Percentiles rank a stretch among this genome's conserved stretches.
These are phyloP conservation scores for Pseudogymnoascus sp. DNA, from an alignment of 2,329 filamentous ascomycete species.

Conservation along the genomic window DNA sequence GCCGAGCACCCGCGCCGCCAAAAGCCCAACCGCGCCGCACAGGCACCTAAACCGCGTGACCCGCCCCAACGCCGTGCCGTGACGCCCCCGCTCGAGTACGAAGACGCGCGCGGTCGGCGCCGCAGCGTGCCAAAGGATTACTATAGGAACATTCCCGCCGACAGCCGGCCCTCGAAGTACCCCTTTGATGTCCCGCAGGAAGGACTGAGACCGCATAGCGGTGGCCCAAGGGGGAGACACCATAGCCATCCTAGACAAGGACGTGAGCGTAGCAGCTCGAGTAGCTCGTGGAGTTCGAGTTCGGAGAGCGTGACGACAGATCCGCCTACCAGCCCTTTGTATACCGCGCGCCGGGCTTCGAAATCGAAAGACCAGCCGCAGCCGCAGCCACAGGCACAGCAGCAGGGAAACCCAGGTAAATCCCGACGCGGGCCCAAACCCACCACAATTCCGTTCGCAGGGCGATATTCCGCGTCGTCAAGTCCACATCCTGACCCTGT, in stretches of 20 bases:
- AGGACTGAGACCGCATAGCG: neutral
- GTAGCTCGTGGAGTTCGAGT: neutral
- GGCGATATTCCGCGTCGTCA: neutral
- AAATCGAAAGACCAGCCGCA: neutral
- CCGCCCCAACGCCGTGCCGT: neutral
- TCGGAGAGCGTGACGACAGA: neutral
- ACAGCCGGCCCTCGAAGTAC: neutral
- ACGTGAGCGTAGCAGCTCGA: neutral
- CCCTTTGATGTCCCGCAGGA: neutral
- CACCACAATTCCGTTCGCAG: neutral
- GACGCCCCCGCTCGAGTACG: neutral
- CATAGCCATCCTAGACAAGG: neutral
- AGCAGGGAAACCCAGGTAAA: neutral
- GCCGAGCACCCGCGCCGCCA: constrained; percentile 7
- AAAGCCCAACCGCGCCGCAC: neutral
- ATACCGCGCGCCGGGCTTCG: neutral
- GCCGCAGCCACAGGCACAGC: neutral
- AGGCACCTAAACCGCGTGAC: neutral
- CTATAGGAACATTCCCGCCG: neutral
- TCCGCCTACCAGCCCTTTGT: neutral
- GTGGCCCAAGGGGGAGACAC: neutral
- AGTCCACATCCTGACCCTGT: neutral
- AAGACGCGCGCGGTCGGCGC: neutral
- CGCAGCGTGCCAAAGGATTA: neutral
- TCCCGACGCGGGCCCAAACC: neutral